Base-by-base conservation (phyloP, 805 yeast species). In the Wickerhamiella shivajii region DNA sequence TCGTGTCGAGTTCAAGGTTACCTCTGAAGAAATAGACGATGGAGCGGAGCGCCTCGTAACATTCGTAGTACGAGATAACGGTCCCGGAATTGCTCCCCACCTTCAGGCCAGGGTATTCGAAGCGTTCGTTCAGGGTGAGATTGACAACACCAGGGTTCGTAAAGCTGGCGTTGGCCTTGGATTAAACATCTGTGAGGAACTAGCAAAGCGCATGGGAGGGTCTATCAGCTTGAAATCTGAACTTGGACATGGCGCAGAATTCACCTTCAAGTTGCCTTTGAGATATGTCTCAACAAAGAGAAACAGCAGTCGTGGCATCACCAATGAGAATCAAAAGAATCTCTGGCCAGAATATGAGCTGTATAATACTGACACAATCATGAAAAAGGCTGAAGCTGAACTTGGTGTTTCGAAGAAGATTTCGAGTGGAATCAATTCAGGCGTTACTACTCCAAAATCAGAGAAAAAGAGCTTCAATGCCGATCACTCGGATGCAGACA, bases 161-260 rank as follows among this genome's bases (percentile, higher is more conserved):
- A 76, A 78, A 50, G 96, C 97, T 38, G 98, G 98, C 44, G 90
- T 96, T 0, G 98, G 97, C 2, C 62, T 87, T 30, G 98, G 98
- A 1, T 65, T 87, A 27, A 68, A 76, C 1, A 87, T 87, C 48
- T 90, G 96, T 56, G 65, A 81, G 39, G 96, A 87, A 55, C 67
- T 90, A 39, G 94, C 95, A 0, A 69, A 67, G 22, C 71, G 85
- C 72, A 87, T 87, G 97, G 67, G 74, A 37, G 95, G 98, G 37
- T 72, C 83, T 0, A 68, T 90, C 56, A 67, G 72, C 2, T 55
- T 90, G 32, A 66, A 76, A 37, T 77, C 93, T 0, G 63, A 66
- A 18, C 67, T 79, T 14, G 95, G 93, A 0, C 64, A 69, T 16
- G 98, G 98, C 1, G 77, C 93, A 1, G 74, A 74, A 8, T 87